Conservation (phyloP, 2,329 filamentous ascomycete species). For the Phoma sp. region DNA sequence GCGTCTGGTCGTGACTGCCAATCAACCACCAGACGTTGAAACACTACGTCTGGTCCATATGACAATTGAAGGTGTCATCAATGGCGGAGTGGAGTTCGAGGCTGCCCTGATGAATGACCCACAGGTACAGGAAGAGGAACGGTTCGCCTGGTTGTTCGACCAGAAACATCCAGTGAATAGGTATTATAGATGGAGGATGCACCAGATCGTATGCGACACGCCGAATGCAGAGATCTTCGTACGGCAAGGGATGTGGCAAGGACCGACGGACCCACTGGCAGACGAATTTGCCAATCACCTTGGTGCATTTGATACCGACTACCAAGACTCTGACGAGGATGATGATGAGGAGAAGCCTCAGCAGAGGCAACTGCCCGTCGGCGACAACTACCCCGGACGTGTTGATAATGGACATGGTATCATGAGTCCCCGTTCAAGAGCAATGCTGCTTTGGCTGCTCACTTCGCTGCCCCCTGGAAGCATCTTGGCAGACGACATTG, state of each 20-base stretch:
- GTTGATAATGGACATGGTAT: conserved; percentile 38
- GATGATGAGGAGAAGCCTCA: conserved; percentile 64
- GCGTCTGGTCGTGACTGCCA: conserved; percentile 55
- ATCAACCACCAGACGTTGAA: conserved; percentile 76
- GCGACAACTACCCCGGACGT: conserved; percentile 37
- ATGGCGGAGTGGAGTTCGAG: conserved; percentile 86
- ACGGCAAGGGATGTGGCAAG: conserved; percentile 66
- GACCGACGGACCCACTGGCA: conserved; percentile 72
- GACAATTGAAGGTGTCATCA: conserved; percentile 78
- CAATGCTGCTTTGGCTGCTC: conserved; percentile 83
- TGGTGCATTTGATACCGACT: conserved; percentile 73
- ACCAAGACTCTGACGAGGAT: conserved; percentile 62
- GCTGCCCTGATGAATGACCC: conserved; percentile 87
- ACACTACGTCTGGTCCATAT: conserved; percentile 86
- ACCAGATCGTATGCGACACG: conserved; percentile 75
- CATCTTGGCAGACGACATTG: conserved; percentile 81
- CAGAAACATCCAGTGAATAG: conserved; percentile 72
- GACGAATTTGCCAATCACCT: conserved; percentile 82
- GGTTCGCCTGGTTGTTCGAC: conserved; percentile 95
- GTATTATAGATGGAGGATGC: conserved; percentile 92
- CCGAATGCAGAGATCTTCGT: conserved; percentile 34
- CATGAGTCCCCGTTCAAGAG: conserved; percentile 45
- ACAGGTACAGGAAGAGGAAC: conserved; percentile 83
- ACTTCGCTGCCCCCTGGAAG: conserved; percentile 78
- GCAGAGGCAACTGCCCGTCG: conserved; percentile 32